Percentiles rank a stretch among this genome's conserved stretches.
Conservation (phyloP, 371 early-diverging fungal species). For the Chytridiales sp. region DNA sequence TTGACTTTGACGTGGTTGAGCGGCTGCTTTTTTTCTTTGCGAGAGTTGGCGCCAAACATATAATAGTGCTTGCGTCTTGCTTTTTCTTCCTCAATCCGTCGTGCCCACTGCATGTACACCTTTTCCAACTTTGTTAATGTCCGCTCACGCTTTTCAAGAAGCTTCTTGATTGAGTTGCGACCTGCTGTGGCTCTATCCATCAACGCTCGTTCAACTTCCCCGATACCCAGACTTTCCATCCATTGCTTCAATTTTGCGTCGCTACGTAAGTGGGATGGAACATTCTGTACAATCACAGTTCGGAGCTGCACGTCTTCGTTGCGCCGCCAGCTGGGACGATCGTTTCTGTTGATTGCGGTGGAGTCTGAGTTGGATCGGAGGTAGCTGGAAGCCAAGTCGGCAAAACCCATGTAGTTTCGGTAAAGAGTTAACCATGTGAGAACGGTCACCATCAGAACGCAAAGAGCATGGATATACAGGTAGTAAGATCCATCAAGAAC, state of each 20-base stretch:
- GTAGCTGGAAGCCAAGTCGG: constrained; percentile 24
- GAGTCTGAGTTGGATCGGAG: constrained; percentile 15
- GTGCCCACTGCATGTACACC: constrained; percentile 42
- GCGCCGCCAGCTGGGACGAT: constrained; percentile 29
- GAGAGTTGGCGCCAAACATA: constrained; percentile 10
- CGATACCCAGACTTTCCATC: constrained; percentile 37
- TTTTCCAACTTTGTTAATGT: constrained; percentile 37
- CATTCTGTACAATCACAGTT: constrained; percentile 42
- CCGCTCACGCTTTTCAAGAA: constrained; percentile 22
- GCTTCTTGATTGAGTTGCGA: constrained; percentile 14
- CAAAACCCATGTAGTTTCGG: constrained; percentile 31
- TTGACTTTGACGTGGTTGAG: no score
- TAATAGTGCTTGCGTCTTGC: constrained; percentile 3
- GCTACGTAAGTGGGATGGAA: constrained; percentile 32
- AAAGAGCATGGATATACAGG: constrained; percentile 33
- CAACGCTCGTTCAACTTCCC: constrained; percentile 33
- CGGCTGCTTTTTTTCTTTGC: no score
- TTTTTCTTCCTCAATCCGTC: constrained; percentile 32
- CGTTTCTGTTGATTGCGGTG: background rate
- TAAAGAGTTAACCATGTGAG: constrained; percentile 31
- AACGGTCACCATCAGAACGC: constrained; percentile 31
- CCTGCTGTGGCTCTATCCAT: constrained; percentile 30
- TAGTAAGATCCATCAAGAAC: constrained; percentile 18
- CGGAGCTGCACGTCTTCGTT: constrained; percentile 40
- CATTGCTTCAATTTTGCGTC: constrained; percentile 35